Conservation (phyloP, 257 asterid genomes). For the Parsonsia alboflavescens region DNA sequence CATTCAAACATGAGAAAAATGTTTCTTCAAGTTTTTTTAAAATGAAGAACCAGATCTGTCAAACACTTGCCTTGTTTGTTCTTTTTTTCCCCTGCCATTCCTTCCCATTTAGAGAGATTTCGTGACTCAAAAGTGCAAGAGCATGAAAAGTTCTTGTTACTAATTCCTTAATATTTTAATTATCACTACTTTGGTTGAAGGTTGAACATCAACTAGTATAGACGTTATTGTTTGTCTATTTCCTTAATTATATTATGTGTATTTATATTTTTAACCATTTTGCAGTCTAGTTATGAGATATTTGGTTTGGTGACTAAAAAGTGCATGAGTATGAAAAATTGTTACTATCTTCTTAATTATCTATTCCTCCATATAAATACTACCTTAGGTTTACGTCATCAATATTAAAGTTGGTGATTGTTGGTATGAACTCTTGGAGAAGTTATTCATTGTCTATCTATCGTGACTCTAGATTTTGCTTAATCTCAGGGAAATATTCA, state of each 20-base stretch:
- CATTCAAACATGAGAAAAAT: not conserved
- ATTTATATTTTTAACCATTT: not conserved
- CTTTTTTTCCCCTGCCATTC: not conserved
- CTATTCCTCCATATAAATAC: not conserved
- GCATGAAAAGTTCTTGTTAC: not conserved
- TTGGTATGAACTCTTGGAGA: not conserved
- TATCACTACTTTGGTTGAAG: not conserved
- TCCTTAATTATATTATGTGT: not conserved
- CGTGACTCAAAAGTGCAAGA: not conserved
- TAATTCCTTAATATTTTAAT: not conserved
- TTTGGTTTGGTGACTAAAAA: not conserved
- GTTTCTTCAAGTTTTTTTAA: not conserved
- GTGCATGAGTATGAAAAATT: not conserved
- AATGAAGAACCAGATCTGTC: not conserved
- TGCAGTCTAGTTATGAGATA: not conserved
- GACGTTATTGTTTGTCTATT: not conserved
- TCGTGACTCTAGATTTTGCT: not conserved
- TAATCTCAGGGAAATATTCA: slow-evolving; percentile 11
- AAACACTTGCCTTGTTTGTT: not conserved
- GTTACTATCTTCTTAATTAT: not conserved
- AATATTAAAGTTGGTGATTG: not conserved
- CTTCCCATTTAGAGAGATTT: too few species aligned
- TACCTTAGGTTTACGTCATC: not conserved
- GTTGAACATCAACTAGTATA: not conserved
- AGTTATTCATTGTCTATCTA: not conserved